Conservation (phyloP, 352 stramenopile species). For the Phytophthora fragariaefolia region DNA sequence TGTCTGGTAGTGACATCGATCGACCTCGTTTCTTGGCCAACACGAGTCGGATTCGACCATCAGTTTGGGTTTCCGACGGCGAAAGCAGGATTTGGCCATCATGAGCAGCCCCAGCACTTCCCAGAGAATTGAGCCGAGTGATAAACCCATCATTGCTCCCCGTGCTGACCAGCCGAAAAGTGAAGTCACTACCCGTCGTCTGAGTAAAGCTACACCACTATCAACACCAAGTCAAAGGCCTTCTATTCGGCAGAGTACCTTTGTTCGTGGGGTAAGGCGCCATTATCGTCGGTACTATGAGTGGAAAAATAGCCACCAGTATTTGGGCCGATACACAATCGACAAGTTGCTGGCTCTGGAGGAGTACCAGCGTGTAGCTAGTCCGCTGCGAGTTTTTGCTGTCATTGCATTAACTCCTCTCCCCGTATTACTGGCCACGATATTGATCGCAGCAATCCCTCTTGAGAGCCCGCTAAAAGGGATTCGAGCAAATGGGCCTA, state of each 20-base stretch:
- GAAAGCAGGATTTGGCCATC: not conserved
- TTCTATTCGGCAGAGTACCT: slow-evolving; percentile 10
- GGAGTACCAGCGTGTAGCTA: slow-evolving; percentile 21
- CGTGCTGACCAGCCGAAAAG: not conserved
- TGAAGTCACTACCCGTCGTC: not conserved
- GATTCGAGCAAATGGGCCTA: slow-evolving; percentile 1
- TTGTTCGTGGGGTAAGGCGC: not conserved
- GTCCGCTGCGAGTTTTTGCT: slow-evolving; percentile 10
- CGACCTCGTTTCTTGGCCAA: not conserved
- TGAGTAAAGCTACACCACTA: not conserved
- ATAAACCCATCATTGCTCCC: not conserved
- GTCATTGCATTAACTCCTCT: slow-evolving; percentile 28
- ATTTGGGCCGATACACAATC: slow-evolving; percentile 32
- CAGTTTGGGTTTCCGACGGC: not conserved
- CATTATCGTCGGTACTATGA: slow-evolving; percentile 18
- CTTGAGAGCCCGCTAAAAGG: slow-evolving; percentile 9
- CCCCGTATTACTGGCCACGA: slow-evolving; percentile 15
- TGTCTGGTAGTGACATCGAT: not conserved
- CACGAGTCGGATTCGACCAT: slow-evolving; percentile 1
- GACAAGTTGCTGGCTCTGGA: slow-evolving; percentile 34
- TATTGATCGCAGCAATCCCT: slow-evolving; percentile 15
- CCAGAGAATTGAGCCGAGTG: not conserved
- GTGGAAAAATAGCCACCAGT: slow-evolving; percentile 22
- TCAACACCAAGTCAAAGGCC: not conserved
- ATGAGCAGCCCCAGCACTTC: not conserved